Conservation (phyloP, 1,139 yeast genomes). For the Eremothecium gossypii region DNA sequence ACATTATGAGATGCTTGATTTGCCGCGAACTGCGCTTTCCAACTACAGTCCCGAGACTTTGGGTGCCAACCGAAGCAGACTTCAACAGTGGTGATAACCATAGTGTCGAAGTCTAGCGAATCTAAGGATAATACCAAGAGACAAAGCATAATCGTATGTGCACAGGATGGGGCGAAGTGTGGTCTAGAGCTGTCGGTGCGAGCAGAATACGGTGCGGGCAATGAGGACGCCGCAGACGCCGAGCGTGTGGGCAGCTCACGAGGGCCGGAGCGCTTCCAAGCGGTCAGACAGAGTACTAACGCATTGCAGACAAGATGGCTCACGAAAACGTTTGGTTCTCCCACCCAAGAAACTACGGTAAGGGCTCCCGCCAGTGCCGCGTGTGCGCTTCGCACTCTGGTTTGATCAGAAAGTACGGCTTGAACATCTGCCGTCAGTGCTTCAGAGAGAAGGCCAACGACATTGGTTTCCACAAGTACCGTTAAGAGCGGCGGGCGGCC, state of each 20-base stretch:
- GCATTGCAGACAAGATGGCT: constrained; percentile 62
- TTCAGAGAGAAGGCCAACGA: constrained; percentile 99
- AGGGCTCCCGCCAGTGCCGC: constrained; percentile 99
- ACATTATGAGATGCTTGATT: too few species aligned
- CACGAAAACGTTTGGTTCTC: constrained; percentile 99
- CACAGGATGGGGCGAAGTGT: too few species aligned
- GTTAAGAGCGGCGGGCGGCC: constrained; percentile 3
- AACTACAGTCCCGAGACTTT: not conserved
- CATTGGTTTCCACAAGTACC: constrained; percentile 97
- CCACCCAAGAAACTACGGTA: constrained; percentile 99
- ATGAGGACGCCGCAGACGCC: too few species aligned
- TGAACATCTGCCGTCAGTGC: constrained; percentile 99
- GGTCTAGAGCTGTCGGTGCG: too few species aligned
- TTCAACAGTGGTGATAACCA: constrained; percentile 1
- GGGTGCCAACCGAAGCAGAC: not conserved
- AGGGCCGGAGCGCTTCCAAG: too few species aligned
- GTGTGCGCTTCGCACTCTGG: constrained; percentile 98
- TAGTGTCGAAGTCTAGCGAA: not conserved
- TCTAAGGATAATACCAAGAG: too few species aligned
- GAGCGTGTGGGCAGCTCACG: too few species aligned
- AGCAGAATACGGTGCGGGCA: too few species aligned
- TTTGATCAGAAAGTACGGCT: constrained; percentile 99
- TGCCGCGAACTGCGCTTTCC: too few species aligned
- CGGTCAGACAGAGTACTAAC: not conserved
- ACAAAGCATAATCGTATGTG: too few species aligned